Conservation (phyloP, 2,329 filamentous ascomycete genomes). For the Gyromitra esculenta region DNA sequence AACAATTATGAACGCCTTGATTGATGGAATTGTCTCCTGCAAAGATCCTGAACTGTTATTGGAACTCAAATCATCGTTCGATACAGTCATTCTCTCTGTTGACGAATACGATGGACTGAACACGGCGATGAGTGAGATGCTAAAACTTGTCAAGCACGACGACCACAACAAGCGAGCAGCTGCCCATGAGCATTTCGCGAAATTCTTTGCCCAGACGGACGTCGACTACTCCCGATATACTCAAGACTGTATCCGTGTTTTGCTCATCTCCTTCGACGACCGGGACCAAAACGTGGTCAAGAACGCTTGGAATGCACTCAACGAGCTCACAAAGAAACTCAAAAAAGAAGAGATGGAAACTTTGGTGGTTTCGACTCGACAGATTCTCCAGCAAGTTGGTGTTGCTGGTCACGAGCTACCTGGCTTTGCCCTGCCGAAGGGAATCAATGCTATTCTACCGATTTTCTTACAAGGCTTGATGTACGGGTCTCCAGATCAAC, state of each 20-base stretch:
- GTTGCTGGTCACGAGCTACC: conserved; percentile 84
- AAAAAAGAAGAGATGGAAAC: conserved; percentile 99
- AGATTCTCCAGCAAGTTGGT: conserved; percentile 86
- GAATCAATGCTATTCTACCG: conserved; percentile 92
- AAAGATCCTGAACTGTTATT: conserved; percentile 76
- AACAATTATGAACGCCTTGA: conserved; percentile 88
- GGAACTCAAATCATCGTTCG: conserved; percentile 83
- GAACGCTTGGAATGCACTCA: conserved; percentile 86
- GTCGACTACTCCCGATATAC: conserved; percentile 96
- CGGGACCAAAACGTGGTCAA: conserved; percentile 84
- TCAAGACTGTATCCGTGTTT: conserved; percentile 88
- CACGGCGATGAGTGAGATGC: conserved; percentile 91
- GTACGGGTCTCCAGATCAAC: conserved; percentile 92
- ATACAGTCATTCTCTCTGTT: conserved; percentile 88
- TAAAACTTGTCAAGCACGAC: conserved; percentile 87
- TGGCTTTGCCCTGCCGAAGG: conserved; percentile 91
- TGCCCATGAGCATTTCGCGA: conserved; percentile 80
- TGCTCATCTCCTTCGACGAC: conserved; percentile 93
- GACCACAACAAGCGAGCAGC: conserved; percentile 84
- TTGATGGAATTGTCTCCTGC: conserved; percentile 87
- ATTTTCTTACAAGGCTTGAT: conserved; percentile 98
- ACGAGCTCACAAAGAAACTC: conserved; percentile 84
- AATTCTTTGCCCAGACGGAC: conserved; percentile 81
- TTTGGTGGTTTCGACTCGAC: conserved; percentile 83
- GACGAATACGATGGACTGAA: conserved; percentile 97